Percentiles rank a stretch among this genome's conserved stretches.
phyloP scores from a whole-genome alignment of 164 flowering plant species.

The Annona cherimola region DNA sequence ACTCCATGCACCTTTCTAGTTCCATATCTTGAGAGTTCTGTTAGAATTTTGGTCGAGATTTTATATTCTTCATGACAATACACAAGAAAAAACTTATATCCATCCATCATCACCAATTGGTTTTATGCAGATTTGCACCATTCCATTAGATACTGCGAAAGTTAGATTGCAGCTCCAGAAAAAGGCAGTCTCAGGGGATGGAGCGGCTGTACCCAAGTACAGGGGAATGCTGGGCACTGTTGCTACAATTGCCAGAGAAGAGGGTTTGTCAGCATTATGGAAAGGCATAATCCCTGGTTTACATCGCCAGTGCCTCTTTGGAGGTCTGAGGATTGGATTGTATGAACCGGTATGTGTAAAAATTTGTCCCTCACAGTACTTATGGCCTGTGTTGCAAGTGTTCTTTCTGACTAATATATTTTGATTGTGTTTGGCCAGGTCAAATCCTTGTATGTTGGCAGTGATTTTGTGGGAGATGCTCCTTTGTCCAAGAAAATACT shows the following conservation, averaged over 20 bases:
- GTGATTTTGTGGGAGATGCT: slow-evolving; percentile 61
- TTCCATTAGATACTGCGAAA: slow-evolving; percentile 93
- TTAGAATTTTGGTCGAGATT: too few relatives aligned
- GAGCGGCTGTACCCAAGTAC: slow-evolving; percentile 52
- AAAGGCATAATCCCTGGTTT: slow-evolving; percentile 90
- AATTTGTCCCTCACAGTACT: background rate
- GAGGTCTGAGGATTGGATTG: slow-evolving; percentile 88
- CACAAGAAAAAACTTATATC: too few relatives aligned
- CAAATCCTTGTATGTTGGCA: slow-evolving; percentile 57
- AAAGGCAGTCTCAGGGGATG: slow-evolving; percentile 50
- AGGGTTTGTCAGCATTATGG: slow-evolving; percentile 83
- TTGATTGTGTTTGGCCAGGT: slow-evolving; percentile 41
- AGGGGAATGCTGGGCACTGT: slow-evolving; percentile 79
- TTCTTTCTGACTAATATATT: background rate
- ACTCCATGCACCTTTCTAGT: too few relatives aligned
- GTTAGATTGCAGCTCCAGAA: slow-evolving; percentile 95
- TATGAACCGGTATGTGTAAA: slow-evolving; percentile 74
- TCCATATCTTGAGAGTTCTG: too few relatives aligned
- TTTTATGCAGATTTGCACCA: slow-evolving; percentile 66
- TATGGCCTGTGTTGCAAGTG: background rate
- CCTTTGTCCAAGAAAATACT: slow-evolving; percentile 67
- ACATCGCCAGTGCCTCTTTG: slow-evolving; percentile 86
- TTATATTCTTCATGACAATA: too few relatives aligned
- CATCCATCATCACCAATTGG: background rate
- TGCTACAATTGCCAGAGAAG: slow-evolving; percentile 82